Conservation (phyloP, 2,329 filamentous ascomycete species). For the Ceratocystis papillata region DNA sequence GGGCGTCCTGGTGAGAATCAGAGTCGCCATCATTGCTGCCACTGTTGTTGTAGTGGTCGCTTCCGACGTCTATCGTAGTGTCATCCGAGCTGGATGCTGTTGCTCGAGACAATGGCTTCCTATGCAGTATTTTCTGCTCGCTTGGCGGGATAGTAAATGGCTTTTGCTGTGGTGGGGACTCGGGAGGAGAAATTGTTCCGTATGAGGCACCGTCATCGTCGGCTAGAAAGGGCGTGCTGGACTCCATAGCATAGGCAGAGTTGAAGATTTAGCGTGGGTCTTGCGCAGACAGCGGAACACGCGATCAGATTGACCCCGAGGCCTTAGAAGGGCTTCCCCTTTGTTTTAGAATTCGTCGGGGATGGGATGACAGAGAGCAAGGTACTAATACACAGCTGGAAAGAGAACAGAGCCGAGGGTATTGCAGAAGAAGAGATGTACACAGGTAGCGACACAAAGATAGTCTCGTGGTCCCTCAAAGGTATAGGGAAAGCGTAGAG, state of each 20-base stretch:
- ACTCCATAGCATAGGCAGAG: constrained; percentile 13
- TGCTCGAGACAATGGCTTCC: not conserved
- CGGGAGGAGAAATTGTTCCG: constrained; percentile 21
- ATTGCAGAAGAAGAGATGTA: constrained; percentile 9
- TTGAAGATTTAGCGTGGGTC: not conserved
- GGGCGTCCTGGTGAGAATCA: constrained; percentile 35
- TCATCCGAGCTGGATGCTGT: constrained; percentile 4
- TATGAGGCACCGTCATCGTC: constrained; percentile 21
- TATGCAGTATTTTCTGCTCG: not conserved
- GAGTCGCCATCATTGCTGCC: constrained; percentile 30
- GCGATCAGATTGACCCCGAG: not conserved
- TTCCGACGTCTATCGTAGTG: constrained; percentile 14
- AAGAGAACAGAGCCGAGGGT: constrained; percentile 1
- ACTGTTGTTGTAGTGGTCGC: constrained; percentile 29
- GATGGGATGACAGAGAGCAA: constrained; percentile 9
- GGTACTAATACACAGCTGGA: constrained; percentile 6
- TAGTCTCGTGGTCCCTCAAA: not conserved
- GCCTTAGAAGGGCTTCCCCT: not conserved
- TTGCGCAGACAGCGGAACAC: not conserved
- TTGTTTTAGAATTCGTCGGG: not conserved
- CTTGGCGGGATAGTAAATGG: constrained; percentile 1
- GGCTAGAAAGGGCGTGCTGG: constrained; percentile 19
- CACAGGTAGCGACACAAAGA: not conserved
- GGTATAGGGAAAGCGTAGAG: not conserved
- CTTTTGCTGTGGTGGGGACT: constrained; percentile 19